phyloP scores from a whole-genome alignment of 2,329 filamentous ascomycete species.

The Ophiostoma novo-ulmi region DNA sequence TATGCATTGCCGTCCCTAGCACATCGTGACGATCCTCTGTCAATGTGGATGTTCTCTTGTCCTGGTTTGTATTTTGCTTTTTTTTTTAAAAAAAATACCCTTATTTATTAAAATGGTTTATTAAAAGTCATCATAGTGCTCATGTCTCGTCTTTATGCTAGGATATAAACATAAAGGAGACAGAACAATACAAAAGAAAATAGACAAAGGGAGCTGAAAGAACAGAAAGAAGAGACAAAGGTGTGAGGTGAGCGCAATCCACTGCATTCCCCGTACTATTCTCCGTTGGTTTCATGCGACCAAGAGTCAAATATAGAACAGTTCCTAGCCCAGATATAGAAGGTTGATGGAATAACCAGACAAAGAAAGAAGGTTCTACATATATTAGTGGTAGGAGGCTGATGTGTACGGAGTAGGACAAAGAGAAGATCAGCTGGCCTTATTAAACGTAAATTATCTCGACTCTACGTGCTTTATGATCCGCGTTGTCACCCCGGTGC shows the following conservation, averaged over 20 bases:
- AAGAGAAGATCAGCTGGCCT: not conserved
- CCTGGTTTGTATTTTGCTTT: too few species aligned
- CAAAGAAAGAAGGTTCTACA: not conserved
- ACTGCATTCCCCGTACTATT: not conserved
- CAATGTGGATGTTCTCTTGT: too few species aligned
- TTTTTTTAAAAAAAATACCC: too few species aligned
- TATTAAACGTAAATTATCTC: too few species aligned
- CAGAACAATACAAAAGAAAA: not conserved
- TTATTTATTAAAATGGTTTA: not conserved
- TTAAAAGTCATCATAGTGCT: not conserved
- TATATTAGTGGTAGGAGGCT: not conserved
- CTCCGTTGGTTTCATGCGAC: not conserved
- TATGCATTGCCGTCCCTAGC: too few species aligned
- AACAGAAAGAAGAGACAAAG: not conserved
- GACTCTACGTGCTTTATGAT: too few species aligned
- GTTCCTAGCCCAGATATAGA: not conserved
- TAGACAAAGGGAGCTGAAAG: not conserved
- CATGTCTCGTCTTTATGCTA: not conserved
- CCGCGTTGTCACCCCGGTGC: too few species aligned
- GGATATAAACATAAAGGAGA: not conserved
- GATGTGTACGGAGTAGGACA: not conserved
- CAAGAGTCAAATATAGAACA: conserved; percentile 6
- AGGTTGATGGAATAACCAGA: not conserved
- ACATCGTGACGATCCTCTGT: too few species aligned
- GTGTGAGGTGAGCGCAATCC: not conserved